A percentile compares a stretch with the other conserved stretches of the same genome.
Conservation (phyloP, 495 filamentous ascomycete species). For the Aspergillus ostianus region DNA sequence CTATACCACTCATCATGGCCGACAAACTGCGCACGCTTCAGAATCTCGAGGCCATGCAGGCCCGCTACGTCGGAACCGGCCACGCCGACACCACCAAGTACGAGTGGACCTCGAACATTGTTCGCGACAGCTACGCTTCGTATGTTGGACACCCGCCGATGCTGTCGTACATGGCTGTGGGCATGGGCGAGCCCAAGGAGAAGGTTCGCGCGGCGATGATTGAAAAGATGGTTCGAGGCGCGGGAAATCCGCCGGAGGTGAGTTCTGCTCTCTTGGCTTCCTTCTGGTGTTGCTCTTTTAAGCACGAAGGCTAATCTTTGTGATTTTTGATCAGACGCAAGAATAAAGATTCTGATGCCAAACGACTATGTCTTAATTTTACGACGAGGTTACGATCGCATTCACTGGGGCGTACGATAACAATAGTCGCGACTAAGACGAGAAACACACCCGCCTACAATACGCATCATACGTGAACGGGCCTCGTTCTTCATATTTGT, state of each 20-base stretch:
- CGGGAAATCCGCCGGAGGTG: conserved; percentile 75
- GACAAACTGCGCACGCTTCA: conserved; percentile 97
- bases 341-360: neutral
- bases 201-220: conserved; percentile 76
- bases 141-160: conserved; percentile 89
- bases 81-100: conserved; percentile 95
- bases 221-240: conserved; percentile 91
- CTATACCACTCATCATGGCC: conserved; percentile 53
- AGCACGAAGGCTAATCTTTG: neutral
- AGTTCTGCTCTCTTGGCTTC: conserved; percentile 2
- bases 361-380: neutral
- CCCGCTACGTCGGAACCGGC: conserved; percentile 93
- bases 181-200: conserved; percentile 79
- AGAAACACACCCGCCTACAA: neutral
- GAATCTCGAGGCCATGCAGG: conserved; percentile 93
- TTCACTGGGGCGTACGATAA: neutral
- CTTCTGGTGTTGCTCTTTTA: neutral
- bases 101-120: conserved; percentile 93
- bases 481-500: neutral
- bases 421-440: neutral
- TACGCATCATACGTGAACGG: neutral
- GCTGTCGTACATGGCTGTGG: conserved; percentile 85
- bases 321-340: neutral
- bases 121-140: conserved; percentile 77
- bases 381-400: neutral